A percentile compares a stretch with the other conserved stretches of the same genome.
phyloP scores from a whole-genome alignment of 805 yeast species.

The Kodamaea leandrae region DNA sequence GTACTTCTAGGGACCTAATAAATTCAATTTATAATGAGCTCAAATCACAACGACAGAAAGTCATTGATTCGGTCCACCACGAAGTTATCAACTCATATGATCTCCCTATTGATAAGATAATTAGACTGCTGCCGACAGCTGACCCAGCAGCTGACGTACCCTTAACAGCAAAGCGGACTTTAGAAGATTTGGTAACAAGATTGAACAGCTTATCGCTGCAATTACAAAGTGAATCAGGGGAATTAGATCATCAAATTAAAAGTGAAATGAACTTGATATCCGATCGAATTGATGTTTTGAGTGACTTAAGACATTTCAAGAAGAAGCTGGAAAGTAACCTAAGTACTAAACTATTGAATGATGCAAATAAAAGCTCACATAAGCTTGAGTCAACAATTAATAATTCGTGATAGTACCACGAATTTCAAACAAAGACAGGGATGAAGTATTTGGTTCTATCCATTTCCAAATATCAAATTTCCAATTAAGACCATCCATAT shows the following conservation, averaged over 20 bases:
- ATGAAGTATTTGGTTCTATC: conserved; percentile 31
- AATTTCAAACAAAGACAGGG: background rate
- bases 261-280: conserved; percentile 16
- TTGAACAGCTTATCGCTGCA: conserved; percentile 26
- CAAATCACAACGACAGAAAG: conserved; percentile 11
- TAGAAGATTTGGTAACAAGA: conserved; percentile 15
- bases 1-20: conserved; percentile 6
- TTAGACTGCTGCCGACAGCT: background rate
- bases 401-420: background rate
- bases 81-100: conserved; percentile 20
- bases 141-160: background rate
- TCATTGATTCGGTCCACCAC: conserved; percentile 5
- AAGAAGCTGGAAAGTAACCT: conserved; percentile 8
- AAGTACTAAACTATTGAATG: conserved; percentile 14
- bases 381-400: conserved; percentile 13
- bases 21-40: conserved; percentile 16
- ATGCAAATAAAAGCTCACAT: conserved; percentile 15
- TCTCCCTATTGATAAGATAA: conserved; percentile 19
- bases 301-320: conserved; percentile 26
- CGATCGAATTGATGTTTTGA: conserved; percentile 21
- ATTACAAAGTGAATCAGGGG: conserved; percentile 21
- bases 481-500: conserved; percentile 76
- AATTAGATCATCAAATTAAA: conserved; percentile 16
- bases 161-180: conserved; percentile 8
- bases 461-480: conserved; percentile 81